Percentiles rank a stretch among this genome's conserved stretches.
These are phyloP conservation scores for Coccinonectria pachysandricola DNA, from an alignment of 2,329 filamentous ascomycete species.

Conservation along the genomic window DNA sequence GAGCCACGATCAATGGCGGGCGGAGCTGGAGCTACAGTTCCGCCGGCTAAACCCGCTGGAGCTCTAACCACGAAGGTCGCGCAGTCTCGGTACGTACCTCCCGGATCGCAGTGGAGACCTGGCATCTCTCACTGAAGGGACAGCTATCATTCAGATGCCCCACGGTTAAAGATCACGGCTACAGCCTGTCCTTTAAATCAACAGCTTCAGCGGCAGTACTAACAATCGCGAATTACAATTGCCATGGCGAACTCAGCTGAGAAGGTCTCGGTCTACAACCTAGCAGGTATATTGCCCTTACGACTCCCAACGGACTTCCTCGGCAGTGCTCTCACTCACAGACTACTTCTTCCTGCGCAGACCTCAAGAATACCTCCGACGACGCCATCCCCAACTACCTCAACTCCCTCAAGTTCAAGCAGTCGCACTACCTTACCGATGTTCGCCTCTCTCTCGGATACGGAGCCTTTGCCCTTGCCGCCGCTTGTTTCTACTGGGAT, in stretches of 20 bases:
- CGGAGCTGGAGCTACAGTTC: no score
- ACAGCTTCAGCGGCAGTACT: slow-evolving; percentile 1
- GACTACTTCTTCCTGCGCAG: slow-evolving; percentile 38
- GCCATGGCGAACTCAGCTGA: slow-evolving; percentile 29
- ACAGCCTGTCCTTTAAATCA: slow-evolving; percentile 4
- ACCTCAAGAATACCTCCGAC: slow-evolving; percentile 94
- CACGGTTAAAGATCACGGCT: slow-evolving; percentile 3
- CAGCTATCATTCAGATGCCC: slow-evolving; percentile 6
- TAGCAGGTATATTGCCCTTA: no score
- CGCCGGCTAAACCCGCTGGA: no score
- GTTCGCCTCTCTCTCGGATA: slow-evolving; percentile 79
- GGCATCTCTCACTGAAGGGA: slow-evolving; percentile 10
- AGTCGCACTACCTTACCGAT: slow-evolving; percentile 72
- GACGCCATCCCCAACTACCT: slow-evolving; percentile 92
- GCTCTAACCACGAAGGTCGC: no score
- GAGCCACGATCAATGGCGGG: no score
- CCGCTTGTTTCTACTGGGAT: slow-evolving; percentile 80
- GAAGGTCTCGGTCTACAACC: slow-evolving; percentile 57
- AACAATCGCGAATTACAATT: slow-evolving; percentile 10
- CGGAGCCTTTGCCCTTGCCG: slow-evolving; percentile 67
- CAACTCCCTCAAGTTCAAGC: slow-evolving; percentile 73
- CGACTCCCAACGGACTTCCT: no score
- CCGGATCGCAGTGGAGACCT: no score
- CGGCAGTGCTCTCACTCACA: no score
- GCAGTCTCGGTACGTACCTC: no score